Evolutionary conservation across 1,284 basidiomycete species (phyloP).

Genomic region (Puccinia novopanici): DNA sequence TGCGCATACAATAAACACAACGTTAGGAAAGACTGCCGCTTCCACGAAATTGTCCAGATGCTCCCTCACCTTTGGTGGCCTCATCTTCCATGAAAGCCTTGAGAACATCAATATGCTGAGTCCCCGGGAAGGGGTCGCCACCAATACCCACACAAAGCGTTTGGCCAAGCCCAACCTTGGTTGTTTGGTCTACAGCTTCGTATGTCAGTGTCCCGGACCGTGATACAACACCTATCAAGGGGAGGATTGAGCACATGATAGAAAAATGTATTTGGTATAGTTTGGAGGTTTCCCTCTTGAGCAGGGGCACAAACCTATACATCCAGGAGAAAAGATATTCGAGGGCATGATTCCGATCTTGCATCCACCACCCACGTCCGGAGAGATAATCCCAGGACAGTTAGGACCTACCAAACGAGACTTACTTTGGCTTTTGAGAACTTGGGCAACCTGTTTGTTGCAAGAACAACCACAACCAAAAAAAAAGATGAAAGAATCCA

Average conservation of each 20-base stretch:
- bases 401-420: slow-evolving; percentile 95
- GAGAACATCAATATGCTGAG: slow-evolving; percentile 90
- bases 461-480: no score
- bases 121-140: slow-evolving; percentile 98
- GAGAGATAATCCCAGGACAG: slow-evolving; percentile 97
- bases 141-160: slow-evolving; percentile 96
- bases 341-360: slow-evolving; percentile 99
- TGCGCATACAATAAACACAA: slow-evolving; percentile 55
- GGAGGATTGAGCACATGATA: not conserved
- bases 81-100: slow-evolving; percentile 95
- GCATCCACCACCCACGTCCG: slow-evolving; percentile 72
- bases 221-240: slow-evolving; percentile 79
- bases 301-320: slow-evolving; percentile 52
- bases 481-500: not conserved
- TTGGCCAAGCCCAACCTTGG: slow-evolving; percentile 91
- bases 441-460: slow-evolving; percentile 75
- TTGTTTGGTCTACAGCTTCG: slow-evolving; percentile 91
- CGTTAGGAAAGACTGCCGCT: not conserved
- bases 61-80: slow-evolving; percentile 72
- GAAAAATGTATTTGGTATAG: no score
- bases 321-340: slow-evolving; percentile 53
- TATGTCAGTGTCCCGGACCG: slow-evolving; percentile 92
- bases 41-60: slow-evolving; percentile 16
- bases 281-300: no score
- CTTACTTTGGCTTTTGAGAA: slow-evolving; percentile 87